Base-by-base conservation (phyloP, 164 flowering plant genomes). In the Stephania cephalantha region DNA sequence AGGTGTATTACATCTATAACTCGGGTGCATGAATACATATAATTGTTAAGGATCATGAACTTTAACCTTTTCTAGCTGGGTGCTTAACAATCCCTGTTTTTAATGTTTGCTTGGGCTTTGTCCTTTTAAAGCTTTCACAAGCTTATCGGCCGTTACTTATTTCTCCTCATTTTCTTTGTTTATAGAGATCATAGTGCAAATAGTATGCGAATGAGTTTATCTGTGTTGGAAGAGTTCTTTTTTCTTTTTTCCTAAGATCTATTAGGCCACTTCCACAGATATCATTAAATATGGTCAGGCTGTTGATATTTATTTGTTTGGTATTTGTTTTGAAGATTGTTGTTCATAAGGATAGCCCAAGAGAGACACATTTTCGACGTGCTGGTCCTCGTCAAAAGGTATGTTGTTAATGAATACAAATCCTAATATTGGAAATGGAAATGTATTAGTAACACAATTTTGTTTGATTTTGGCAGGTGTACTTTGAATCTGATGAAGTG, bases 301-400 rank as follows among this genome's bases (percentile, higher is more conserved):
- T 53, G 5, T 53, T 53, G 10, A 10, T 53, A 50, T 6, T 66
- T 67, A 3, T 7, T 35, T 35, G 42, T 35, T 35, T 35, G 42
- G 3, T 69, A 53, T 53, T 53, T 53, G 18, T 53, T 58, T 72
- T 77, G 65, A 69, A 93, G 97, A 78, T 89, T 79, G 90, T 93
- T 77, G 91, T 85, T 73, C 94, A 88, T 74, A 85, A 85, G 74
- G 74, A 69, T 78, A 78, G 90, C 79, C 90, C 91, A 18, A 86
- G 98, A 77, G 96, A 96, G 9, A 79, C 53, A 58, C 96, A 93
- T 87, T 91, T 93, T 81, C 85, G 96, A 48, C 91, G 98, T 15
- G 96, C 96, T 66, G 98, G 97, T 31, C 96, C 98, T 15, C 91
- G 94, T 13, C 90, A 91, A 76, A 89, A 78, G 89, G 97, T 93